Base-by-base conservation (phyloP, 164 flowering plant genomes). In the Tetracentron sinense region DNA sequence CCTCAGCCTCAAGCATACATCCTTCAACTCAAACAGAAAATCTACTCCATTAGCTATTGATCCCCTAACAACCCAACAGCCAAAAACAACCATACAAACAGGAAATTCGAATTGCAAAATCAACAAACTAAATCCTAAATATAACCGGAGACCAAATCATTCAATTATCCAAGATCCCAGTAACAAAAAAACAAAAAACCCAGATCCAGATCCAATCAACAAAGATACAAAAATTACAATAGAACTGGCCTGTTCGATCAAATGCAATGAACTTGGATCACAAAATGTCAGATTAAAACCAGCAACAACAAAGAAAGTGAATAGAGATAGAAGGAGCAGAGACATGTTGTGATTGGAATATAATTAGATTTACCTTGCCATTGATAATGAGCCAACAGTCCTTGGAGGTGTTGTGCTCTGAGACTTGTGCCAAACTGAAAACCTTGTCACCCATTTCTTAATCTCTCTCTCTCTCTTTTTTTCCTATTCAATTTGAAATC, bases 351-450 rank as follows among this genome's bases (percentile, higher is more conserved):
- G 54, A 51, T 51, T n/a, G 20, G 23, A 51, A 4, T 51, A 12
- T n/a, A 51, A 55, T 33, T 14, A 28, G 42, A 56, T 19, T 44
- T 61, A 86, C 92, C 89, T 84, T 86, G 72, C 82, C 87, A 23
- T 62, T 62, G 52, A 86, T 86, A 60, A 84, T 64, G 46, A 86
- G 84, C 92, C 92, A 86, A 51, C 89, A 86, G 33, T 86, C 86
- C 51, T 82, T 71, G 72, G 65, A 42, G 62, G 26, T 53, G 79
- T 76, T 84, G 83, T 86, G 92, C 66, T 76, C 65, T 26, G 88
- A 57, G 26, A 86, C 92, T 67, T 86, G 81, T 17, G 85, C 75
- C 74, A 86, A 72, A 56, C 81, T 74, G 65, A 28, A 82, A 19
- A 82, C 76, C 67, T 81, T 82, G 31, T 66, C 69, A 51, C 75